These are phyloP conservation scores for Eucalyptus guilfoylei DNA, from an alignment of 345 rosid genomes.

Conservation along the genomic window DNA sequence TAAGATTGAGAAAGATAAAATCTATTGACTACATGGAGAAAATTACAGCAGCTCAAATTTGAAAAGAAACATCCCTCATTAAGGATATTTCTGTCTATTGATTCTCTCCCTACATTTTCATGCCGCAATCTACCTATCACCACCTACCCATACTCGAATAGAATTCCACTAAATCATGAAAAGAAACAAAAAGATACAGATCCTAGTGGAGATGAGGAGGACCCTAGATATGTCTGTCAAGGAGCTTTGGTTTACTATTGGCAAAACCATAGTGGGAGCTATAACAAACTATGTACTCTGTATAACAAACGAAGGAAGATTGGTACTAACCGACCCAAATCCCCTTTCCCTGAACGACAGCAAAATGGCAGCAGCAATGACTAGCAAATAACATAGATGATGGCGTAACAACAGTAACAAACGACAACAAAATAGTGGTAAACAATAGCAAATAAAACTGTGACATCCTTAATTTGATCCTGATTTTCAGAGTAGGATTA, in stretches of 20 bases:
- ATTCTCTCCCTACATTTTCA: neutral
- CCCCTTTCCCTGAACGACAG: too few species aligned
- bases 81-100: neutral
- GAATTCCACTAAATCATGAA: constrained; percentile 1
- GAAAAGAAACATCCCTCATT: neutral
- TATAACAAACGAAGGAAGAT: neutral
- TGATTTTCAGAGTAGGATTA: accelerated
- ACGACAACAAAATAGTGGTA: too few species aligned
- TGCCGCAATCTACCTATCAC: neutral
- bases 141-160: neutral
- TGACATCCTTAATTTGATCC: too few species aligned
- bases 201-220: constrained; percentile 13
- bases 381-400: too few species aligned
- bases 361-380: too few species aligned
- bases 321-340: too few species aligned
- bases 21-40: neutral
- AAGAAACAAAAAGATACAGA: constrained; percentile 2
- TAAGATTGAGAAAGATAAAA: neutral
- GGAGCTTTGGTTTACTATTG: neutral
- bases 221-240: neutral
- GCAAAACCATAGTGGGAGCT: neutral
- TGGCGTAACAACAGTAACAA: too few species aligned
- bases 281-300: neutral
- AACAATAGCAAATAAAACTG: too few species aligned
- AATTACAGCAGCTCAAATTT: neutral